phyloP scores from a whole-genome alignment of 345 rosid genomes.

The Hevea brasiliensis region DNA sequence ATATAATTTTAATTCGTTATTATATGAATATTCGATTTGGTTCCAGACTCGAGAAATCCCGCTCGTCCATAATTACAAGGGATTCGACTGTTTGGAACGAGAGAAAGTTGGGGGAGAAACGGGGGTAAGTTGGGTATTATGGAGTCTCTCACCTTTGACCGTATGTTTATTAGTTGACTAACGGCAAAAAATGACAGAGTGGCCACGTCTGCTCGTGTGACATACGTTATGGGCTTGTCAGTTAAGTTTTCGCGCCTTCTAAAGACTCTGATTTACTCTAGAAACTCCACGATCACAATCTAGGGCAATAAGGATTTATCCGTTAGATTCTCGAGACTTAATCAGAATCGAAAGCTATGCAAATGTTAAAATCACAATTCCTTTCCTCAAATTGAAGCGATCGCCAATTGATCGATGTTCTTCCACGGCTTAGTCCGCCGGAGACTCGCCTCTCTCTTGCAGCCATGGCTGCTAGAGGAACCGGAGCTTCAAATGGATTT shows the following conservation, averaged over 20 bases:
- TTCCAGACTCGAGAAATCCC: too few species aligned
- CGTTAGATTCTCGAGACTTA: slow-evolving; percentile 1
- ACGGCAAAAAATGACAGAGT: not conserved
- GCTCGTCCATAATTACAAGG: too few species aligned
- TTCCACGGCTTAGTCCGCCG: slow-evolving; percentile 43
- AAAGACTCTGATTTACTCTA: not conserved
- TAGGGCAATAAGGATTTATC: not conserved
- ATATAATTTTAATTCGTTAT: too few species aligned
- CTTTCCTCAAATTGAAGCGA: slow-evolving; percentile 22
- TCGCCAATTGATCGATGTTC: slow-evolving; percentile 32
- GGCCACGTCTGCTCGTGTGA: not conserved
- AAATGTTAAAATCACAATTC: slow-evolving; percentile 13
- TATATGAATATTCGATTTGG: too few species aligned
- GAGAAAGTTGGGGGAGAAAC: too few species aligned
- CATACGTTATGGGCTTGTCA: not conserved
- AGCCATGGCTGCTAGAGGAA: slow-evolving; percentile 62
- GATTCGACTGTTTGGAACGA: too few species aligned
- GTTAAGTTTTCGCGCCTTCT: not conserved
- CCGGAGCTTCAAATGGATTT: slow-evolving; percentile 64
- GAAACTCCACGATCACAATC: not conserved
- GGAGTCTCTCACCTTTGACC: too few species aligned
- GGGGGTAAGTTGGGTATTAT: too few species aligned
- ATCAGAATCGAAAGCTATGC: not conserved
- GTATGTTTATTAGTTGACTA: too few species aligned
- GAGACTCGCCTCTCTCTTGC: slow-evolving; percentile 57